Conservation (phyloP, 2,329 filamentous ascomycete species). For the Metarhizium anisopliae region DNA sequence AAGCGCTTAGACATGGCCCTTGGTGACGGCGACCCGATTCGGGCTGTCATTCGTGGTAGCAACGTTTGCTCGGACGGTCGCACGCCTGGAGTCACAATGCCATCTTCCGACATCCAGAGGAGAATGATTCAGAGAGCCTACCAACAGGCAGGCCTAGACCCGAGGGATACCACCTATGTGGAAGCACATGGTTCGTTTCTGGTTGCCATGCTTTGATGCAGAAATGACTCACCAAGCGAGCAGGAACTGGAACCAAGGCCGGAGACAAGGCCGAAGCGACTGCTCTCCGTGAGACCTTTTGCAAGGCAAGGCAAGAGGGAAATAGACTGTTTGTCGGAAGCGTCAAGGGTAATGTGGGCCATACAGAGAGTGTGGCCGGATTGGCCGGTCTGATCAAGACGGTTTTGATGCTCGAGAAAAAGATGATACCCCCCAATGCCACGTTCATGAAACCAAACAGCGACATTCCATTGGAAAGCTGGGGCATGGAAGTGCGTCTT, state of each 20-base stretch:
- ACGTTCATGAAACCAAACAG: conserved; percentile 41
- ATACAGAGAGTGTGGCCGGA: conserved; percentile 42
- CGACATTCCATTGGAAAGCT: conserved; percentile 30
- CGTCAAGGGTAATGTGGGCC: conserved; percentile 43
- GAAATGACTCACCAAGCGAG: no score
- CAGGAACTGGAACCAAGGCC: no score
- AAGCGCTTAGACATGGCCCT: conserved; percentile 19
- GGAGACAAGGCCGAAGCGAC: no score
- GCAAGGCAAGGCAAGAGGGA: conserved; percentile 26
- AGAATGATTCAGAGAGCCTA: conserved; percentile 30
- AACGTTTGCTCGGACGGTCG: no score
- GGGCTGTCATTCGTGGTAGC: no score
- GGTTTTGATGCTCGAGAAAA: conserved; percentile 40
- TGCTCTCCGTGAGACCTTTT: conserved; percentile 18
- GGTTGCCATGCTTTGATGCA: conserved; percentile 25
- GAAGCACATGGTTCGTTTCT: conserved; percentile 41
- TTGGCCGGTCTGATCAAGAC: conserved; percentile 44
- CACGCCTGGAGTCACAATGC: conserved; percentile 45
- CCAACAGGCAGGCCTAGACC: conserved; percentile 16
- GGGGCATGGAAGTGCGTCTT: conserved; percentile 33
- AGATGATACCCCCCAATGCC: conserved; percentile 39
- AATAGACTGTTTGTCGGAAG: conserved; percentile 36
- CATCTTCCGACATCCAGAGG: conserved; percentile 39
- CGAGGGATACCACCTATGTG: conserved; percentile 22
- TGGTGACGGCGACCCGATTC: no score